Evolutionary conservation across 2,329 filamentous ascomycete species (phyloP), one percentile per base, ranked within the genome.

Genomic region (Ambrosiella xylebori): DNA sequence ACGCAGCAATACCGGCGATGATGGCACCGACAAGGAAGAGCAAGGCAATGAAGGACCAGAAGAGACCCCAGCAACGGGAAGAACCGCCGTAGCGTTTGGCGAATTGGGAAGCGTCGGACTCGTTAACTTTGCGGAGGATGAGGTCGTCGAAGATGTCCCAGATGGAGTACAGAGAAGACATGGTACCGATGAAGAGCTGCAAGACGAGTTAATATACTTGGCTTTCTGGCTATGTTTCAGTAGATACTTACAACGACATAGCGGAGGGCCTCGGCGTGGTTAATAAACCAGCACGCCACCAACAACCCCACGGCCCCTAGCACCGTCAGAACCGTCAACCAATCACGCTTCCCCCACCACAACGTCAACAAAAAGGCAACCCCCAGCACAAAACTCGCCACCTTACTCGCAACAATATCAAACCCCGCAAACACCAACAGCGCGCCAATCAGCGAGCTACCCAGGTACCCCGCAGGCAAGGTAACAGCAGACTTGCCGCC

Each of bases 81-180:
- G 84, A 88, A 40, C 86, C 86, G 9, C 86, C 86, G 64, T 90
- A 90, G 19, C 81, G 76, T 69, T 87, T 76, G 7, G 86, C 85
- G 64, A 90, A 90, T 37, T 88, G 84, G 63, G 82, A 86, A 5
- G 86, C 85, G 66, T 91, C 86, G 3, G 85, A 88, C 19, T 77
- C 81, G 68, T 90, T 89, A 56, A 90, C 84, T 70, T 89, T 90
- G 60, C 86, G 78, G 3, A 89, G 71, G 63, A 91, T 88, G 38
- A 90, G 73, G 64, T 91, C 86, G 65, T 91, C 86, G 68, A 85
- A 89, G 63, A 90, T 90, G 72, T 90, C 86, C 86, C 86, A 90
- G 4, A 86, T 85, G 63, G 82, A 86, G 69, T 90, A 90, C 1
- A 90, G 76, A 1, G 81, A 83, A 6, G 81, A 85, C 86, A 90